These are phyloP conservation scores for Pachysandra terminalis DNA, from an alignment of 164 flowering plant species.

Conservation along the genomic window DNA sequence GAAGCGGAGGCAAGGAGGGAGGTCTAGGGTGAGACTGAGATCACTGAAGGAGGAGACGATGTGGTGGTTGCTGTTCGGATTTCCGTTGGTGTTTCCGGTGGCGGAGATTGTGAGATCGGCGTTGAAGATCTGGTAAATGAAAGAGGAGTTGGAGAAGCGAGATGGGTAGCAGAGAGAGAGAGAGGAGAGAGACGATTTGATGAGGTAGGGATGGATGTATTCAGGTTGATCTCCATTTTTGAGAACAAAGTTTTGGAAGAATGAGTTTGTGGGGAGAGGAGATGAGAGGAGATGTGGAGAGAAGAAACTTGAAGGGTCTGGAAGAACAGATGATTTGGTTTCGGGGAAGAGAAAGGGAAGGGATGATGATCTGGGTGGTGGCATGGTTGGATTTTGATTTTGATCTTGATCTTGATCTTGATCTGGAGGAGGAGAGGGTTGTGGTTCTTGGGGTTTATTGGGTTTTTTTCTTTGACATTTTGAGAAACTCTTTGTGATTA, in stretches of 20 bases:
- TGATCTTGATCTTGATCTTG: slow-evolving; percentile 6
- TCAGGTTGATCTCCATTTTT: slow-evolving; percentile 90
- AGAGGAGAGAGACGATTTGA: slow-evolving; percentile 61
- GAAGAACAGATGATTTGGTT: slow-evolving; percentile 65
- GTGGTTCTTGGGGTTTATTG: background rate
- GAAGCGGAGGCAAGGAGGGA: slow-evolving; percentile 55
- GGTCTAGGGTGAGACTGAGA: slow-evolving; percentile 70
- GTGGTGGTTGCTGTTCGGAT: slow-evolving; percentile 28
- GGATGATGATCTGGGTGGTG: slow-evolving; percentile 14
- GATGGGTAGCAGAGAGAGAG: slow-evolving; percentile 78
- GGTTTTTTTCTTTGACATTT: slow-evolving; percentile 14
- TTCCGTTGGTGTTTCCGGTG: background rate
- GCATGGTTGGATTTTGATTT: slow-evolving; percentile 9
- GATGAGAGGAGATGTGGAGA: slow-evolving; percentile 61
- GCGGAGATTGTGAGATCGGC: slow-evolving; percentile 68
- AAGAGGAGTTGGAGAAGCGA: slow-evolving; percentile 39
- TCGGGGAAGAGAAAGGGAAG: slow-evolving; percentile 55
- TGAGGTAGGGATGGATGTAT: slow-evolving; percentile 85
- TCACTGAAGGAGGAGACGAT: slow-evolving; percentile 58
- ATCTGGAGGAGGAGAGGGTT: slow-evolving; percentile 2
- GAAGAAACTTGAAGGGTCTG: slow-evolving; percentile 82
- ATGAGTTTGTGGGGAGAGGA: slow-evolving; percentile 92
- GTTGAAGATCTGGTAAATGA: slow-evolving; percentile 56
- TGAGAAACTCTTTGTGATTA: slow-evolving; percentile 33
- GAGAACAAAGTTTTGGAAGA: slow-evolving; percentile 87